These are phyloP conservation scores for Apiospora malaysiana DNA, from an alignment of 2,329 filamentous ascomycete genomes.

Conservation along the genomic window DNA sequence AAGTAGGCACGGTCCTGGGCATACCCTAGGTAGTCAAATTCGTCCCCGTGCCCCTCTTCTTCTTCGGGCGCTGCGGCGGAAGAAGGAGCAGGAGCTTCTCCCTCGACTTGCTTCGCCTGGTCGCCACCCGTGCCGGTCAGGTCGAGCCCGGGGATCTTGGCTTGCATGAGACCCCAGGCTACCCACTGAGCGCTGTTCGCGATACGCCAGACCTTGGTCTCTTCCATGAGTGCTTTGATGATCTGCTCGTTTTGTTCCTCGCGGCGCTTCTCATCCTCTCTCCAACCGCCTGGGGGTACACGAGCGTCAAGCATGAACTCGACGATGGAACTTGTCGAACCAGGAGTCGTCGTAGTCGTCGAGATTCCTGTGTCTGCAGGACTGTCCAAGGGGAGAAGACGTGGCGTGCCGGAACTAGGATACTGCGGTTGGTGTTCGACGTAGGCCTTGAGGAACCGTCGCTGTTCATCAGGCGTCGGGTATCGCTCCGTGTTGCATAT, in stretches of 20 bases:
- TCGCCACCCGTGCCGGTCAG: conserved; percentile 30
- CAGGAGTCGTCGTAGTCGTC: conserved; percentile 37
- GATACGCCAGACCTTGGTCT: conserved; percentile 83
- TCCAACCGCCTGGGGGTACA: conserved; percentile 60
- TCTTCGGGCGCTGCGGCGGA: conserved; percentile 34
- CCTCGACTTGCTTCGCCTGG: conserved; percentile 43
- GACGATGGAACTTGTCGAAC: conserved; percentile 58
- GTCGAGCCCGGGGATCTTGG: conserved; percentile 79
- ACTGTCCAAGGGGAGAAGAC: conserved; percentile 51
- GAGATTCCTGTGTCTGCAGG: conserved; percentile 46
- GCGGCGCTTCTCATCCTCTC: conserved; percentile 65
- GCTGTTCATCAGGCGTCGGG: conserved; percentile 80
- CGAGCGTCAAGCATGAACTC: conserved; percentile 86
- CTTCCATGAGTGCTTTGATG: conserved; percentile 73
- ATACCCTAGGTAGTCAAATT: conserved; percentile 93
- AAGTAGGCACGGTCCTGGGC: conserved; percentile 89
- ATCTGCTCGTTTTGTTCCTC: conserved; percentile 71
- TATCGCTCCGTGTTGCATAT: conserved; percentile 74
- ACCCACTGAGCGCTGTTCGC: conserved; percentile 92
- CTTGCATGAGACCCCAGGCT: conserved; percentile 96
- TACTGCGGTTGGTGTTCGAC: conserved; percentile 79
- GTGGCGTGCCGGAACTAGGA: conserved; percentile 59
- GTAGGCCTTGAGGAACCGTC: conserved; percentile 85
- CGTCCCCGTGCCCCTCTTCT: conserved; percentile 59
- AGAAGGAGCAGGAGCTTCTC: conserved; percentile 23